Evolutionary conservation across 352 stramenopile species (phyloP), one percentile per base, ranked within the genome.

Genomic region (Pythium vanterpoolii): DNA sequence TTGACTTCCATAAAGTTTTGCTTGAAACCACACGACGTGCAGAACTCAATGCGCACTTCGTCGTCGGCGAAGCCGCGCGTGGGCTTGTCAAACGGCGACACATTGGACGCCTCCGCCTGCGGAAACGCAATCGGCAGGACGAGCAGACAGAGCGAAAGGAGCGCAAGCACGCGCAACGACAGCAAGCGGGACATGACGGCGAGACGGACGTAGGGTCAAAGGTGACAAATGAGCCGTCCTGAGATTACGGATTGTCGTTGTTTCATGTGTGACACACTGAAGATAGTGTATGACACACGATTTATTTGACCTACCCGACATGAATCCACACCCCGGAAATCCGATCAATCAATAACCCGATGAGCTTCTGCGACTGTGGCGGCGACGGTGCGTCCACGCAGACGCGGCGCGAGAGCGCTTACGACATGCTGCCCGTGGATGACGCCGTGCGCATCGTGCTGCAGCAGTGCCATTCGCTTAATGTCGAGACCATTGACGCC

Each of bases 1-100:
- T 83, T 84, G 30, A 91, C 71, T 59, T 93, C 74, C 19, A 69
- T 38, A 56, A 88, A 93, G 70, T 90, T 93, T 54, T 91, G 79
- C 61, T 80, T 68, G 72, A 87, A 93, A 54, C 84, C 84, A 62
- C 84, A 93, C 48, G 84, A 77, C 42, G 80, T 82, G 60, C 84
- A 93, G 67, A 74, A 90, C 30, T 67, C 64, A 31, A 93, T 65
- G 53, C 68, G 76, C 38, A 93, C 74, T 19, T 83, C 48, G 66
- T 93, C 83, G 55, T 90, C 72, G n/a, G 62, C 68, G 23, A 86
- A 69, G 64, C 65, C 59, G 14, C 70, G 72, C 39, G 5, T 5
- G 6, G 8, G 39, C 39, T 45, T 45, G 18, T 45, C 39, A 5
- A 43, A 5, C 7, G 8, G 39, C 39, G 18, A 24, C 3, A 4